Percentiles rank a stretch among this genome's conserved stretches.
Conservation (phyloP, 805 yeast species). For the Lipomyces yamanashiensis region DNA sequence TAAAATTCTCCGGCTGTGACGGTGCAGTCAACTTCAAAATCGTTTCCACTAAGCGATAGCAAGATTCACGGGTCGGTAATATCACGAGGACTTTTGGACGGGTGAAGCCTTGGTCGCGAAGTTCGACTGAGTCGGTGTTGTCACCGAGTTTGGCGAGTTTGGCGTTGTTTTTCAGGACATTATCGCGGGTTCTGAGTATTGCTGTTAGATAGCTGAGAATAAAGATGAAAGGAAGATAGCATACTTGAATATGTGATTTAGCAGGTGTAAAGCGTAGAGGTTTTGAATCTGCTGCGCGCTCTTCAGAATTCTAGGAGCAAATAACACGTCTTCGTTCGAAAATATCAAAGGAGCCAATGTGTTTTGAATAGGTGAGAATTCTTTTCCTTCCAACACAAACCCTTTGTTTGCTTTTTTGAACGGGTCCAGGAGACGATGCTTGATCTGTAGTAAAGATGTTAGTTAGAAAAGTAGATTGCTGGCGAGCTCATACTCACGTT, state of each 20-base stretch:
- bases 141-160: constrained; percentile 51
- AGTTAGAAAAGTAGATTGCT: neutral
- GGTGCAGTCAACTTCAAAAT: constrained; percentile 67
- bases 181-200: constrained; percentile 68
- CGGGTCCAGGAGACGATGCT: constrained; percentile 33
- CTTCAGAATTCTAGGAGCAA: constrained; percentile 58
- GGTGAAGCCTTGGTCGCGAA: constrained; percentile 93
- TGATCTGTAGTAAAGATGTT: constrained; percentile 12
- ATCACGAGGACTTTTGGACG: constrained; percentile 85
- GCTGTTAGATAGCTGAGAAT: constrained; percentile 47
- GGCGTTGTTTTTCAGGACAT: constrained; percentile 76
- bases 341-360: constrained; percentile 66
- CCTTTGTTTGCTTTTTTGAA: constrained; percentile 37
- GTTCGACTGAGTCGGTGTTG: constrained; percentile 53
- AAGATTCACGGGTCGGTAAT: constrained; percentile 81
- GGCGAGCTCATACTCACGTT: constrained; percentile 5
- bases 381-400: constrained; percentile 39
- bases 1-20: constrained; percentile 78
- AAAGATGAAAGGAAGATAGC: neutral
- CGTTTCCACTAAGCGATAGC: constrained; percentile 67
- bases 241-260: constrained; percentile 66
- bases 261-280: constrained; percentile 68
- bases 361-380: constrained; percentile 54
- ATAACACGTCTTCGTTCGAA: constrained; percentile 71
- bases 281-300: constrained; percentile 61